These are phyloP conservation scores for Apiospora aurea DNA, from an alignment of 2,329 filamentous ascomycete species.

Conservation along the genomic window DNA sequence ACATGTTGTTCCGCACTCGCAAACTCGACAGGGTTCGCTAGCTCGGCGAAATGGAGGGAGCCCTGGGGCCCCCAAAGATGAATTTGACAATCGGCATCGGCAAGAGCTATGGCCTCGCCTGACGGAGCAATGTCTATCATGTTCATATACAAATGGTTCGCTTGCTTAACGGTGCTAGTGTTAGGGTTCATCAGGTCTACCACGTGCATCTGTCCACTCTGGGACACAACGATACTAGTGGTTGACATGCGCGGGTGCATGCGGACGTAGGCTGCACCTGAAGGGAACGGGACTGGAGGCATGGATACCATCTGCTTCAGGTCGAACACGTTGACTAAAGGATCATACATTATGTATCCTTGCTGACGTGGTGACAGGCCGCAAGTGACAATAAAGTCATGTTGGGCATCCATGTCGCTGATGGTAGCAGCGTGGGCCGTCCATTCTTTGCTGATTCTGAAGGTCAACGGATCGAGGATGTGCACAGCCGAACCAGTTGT, in stretches of 20 bases:
- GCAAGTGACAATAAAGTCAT: constrained; percentile 94
- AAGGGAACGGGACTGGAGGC: constrained; percentile 89
- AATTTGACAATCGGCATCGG: constrained; percentile 79
- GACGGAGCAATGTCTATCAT: constrained; percentile 88
- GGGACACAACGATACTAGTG: constrained; percentile 91
- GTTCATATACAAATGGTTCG: constrained; percentile 78
- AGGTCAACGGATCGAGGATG: constrained; percentile 80
- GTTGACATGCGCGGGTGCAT: constrained; percentile 97
- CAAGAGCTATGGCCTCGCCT: constrained; percentile 83
- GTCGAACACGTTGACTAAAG: constrained; percentile 94
- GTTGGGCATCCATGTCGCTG: constrained; percentile 96
- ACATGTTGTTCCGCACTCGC: constrained; percentile 69
- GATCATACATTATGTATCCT: constrained; percentile 83
- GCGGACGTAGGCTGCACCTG: constrained; percentile 90
- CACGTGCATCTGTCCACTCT: constrained; percentile 91
- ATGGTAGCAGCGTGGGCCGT: constrained; percentile 88
- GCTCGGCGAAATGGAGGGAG: constrained; percentile 87
- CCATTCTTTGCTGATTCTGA: constrained; percentile 85
- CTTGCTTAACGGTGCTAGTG: constrained; percentile 83
- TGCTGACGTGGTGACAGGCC: constrained; percentile 87
- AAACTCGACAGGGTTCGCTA: constrained; percentile 79
- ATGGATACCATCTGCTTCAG: constrained; percentile 88
- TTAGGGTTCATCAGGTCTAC: constrained; percentile 96
- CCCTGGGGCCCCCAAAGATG: constrained; percentile 88
- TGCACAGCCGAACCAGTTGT: constrained; percentile 84